phyloP scores from a whole-genome alignment of 495 filamentous ascomycete genomes.

The Ramalina peruviana region DNA sequence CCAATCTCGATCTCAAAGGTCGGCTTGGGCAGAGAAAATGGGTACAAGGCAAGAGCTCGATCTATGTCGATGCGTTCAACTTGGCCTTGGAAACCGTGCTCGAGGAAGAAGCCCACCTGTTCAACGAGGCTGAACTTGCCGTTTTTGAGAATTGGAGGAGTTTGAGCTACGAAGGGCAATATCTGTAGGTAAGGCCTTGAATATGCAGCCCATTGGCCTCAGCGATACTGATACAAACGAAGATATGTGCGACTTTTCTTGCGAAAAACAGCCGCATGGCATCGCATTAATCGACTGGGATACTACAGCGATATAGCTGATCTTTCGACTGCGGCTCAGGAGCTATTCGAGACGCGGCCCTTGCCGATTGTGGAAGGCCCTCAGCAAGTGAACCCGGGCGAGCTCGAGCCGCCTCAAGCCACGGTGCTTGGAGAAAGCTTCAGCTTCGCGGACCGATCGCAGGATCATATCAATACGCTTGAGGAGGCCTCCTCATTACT shows the following conservation, averaged over 20 bases:
- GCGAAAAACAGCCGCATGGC: constrained; percentile 89
- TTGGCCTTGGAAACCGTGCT: constrained; percentile 82
- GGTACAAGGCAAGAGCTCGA: constrained; percentile 59
- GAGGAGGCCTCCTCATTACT: constrained; percentile 78
- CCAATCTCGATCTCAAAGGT: constrained; percentile 26
- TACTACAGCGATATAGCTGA: constrained; percentile 78
- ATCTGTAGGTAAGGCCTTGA: constrained; percentile 46
- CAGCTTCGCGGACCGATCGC: constrained; percentile 66
- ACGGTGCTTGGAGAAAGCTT: constrained; percentile 39
- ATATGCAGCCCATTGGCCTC: background rate
- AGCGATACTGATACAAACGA: constrained; percentile 1
- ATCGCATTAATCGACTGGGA: constrained; percentile 60
- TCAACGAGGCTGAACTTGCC: constrained; percentile 62
- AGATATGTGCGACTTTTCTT: constrained; percentile 90
- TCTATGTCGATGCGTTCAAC: constrained; percentile 97
- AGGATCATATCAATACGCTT: constrained; percentile 56
- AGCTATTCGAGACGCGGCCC: constrained; percentile 31
- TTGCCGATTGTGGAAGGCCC: constrained; percentile 26
- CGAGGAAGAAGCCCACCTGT: constrained; percentile 78
- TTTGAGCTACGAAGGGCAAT: constrained; percentile 77
- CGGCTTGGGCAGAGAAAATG: constrained; percentile 42
- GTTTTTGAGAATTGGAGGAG: constrained; percentile 66
- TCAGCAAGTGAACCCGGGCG: constrained; percentile 29
- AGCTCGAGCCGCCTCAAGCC: constrained; percentile 32
- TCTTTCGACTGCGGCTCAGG: constrained; percentile 44